phyloP scores from a whole-genome alignment of 2,329 filamentous ascomycete genomes.

The Emergomyces pasteurianus region DNA sequence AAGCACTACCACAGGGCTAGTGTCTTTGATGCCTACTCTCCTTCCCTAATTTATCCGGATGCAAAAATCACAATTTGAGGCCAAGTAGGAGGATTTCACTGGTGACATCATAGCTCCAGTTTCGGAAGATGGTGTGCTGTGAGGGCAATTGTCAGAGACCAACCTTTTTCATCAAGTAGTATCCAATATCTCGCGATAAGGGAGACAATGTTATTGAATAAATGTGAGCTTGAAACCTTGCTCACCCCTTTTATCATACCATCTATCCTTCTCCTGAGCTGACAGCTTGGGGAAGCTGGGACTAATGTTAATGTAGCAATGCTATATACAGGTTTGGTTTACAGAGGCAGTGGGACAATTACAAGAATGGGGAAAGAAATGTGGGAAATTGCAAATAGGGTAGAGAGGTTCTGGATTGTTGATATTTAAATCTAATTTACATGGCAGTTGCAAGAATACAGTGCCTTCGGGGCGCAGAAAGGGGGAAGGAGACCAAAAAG shows the following conservation, averaged over 20 bases:
- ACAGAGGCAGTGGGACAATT: too few species aligned
- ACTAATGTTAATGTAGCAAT: too few species aligned
- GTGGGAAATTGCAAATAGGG: too few species aligned
- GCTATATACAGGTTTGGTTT: too few species aligned
- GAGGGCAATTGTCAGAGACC: constrained; percentile 8
- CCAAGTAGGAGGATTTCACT: constrained; percentile 2
- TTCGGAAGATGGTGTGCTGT: constrained; percentile 10
- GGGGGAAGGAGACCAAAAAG: not conserved
- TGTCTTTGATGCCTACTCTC: constrained; percentile 69
- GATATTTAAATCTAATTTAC: too few species aligned
- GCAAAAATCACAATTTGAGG: constrained; percentile 79
- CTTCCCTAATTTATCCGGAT: constrained; percentile 83
- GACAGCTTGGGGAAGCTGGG: constrained; percentile 56
- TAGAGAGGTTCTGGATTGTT: too few species aligned
- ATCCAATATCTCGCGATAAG: constrained; percentile 70
- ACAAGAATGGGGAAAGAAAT: too few species aligned
- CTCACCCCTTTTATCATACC: constrained; percentile 64
- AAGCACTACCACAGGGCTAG: too few species aligned
- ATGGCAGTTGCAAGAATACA: not conserved
- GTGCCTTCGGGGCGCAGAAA: not conserved
- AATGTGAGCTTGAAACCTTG: constrained; percentile 80
- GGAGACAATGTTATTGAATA: constrained; percentile 68
- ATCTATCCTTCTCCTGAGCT: constrained; percentile 52
- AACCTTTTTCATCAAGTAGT: constrained; percentile 48
- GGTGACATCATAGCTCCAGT: constrained; percentile 10